Conservation (phyloP, 768 basidiomycete species). For the Tulasnella sp. region DNA sequence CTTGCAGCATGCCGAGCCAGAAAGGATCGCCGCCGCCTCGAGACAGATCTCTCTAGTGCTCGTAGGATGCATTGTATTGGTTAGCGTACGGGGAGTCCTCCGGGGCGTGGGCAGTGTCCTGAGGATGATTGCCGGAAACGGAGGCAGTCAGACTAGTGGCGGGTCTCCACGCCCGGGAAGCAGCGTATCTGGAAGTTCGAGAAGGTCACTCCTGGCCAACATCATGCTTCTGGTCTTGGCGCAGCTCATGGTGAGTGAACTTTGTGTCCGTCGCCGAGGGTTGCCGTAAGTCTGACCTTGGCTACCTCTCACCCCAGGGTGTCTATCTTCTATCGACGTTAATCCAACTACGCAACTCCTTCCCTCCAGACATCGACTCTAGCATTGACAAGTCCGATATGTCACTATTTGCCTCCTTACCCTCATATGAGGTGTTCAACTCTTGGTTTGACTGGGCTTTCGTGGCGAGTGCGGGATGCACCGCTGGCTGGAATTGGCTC, state of each 20-base stretch:
- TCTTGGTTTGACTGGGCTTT: conserved; percentile 71
- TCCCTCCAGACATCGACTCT: conserved; percentile 43
- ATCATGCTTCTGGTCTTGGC: conserved; percentile 73
- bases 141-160: background rate
- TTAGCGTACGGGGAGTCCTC: conserved; percentile 66
- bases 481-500: conserved; percentile 53
- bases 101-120: conserved; percentile 58
- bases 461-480: conserved; percentile 52
- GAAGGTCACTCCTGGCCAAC: conserved; percentile 58
- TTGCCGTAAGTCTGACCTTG: background rate
- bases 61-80: conserved; percentile 72
- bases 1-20: conserved; percentile 24
- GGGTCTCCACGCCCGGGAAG: conserved; percentile 36
- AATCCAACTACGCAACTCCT: conserved; percentile 75
- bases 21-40: conserved; percentile 44
- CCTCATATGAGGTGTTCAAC: conserved; percentile 69
- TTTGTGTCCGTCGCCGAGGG: background rate
- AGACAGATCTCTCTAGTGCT: conserved; percentile 61
- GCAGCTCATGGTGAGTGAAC: conserved; percentile 67
- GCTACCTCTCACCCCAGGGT: conserved; percentile 47
- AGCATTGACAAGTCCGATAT: conserved; percentile 18
- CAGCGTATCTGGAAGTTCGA: conserved; percentile 60
- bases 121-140: background rate
- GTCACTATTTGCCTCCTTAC: conserved; percentile 62
- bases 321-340: conserved; percentile 80